Base-by-base conservation (phyloP, 768 basidiomycete genomes). In the Cyathus striatus region DNA sequence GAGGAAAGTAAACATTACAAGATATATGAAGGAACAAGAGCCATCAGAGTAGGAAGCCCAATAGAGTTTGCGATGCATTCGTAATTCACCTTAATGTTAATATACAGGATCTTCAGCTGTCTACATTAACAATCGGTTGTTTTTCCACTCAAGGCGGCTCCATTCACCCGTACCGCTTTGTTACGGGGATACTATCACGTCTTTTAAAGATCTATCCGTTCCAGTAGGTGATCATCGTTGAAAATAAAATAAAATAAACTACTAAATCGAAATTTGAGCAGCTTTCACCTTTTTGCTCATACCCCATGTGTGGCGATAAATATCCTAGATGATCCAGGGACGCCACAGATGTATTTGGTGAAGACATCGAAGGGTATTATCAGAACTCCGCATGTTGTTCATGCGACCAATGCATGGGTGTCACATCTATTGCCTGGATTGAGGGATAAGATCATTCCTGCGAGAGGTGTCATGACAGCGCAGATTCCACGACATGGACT, bases 391-490 rank as follows among this genome's bases (percentile, higher is more conserved):
- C 85, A 88, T 57, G 70, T 94, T 33, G 66, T 94, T 9, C 90
- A 91, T 56, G 86, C 88, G 2, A 91, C 89, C 2, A 95, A 95
- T 57, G 90, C 76, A 16, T 92, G 90, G 80, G 66, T 70, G 2
- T 78, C 86, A 1, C 81, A 87, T 49, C 73, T 94, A 34, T 64
- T 94, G 42, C 66, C 72, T 10, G 72, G 73, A 0, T 66, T 87
- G 65, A 75, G 79, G 16, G 66, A 66, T 40, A 85, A 78, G 55
- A 76, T 87, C 45, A 55, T 85, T 14, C 84, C 86, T 21, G 49
- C 70, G 18, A 67, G 81, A 41, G 78, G 72, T 32, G 65, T 67
- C 47, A 81, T 86, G 82, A 77, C 76, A 24, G 79, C 83, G 0
- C 86, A 87, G 56, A 63, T 70, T 25, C 77, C 79, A 0, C 76